These are phyloP conservation scores for Albatrellus ellisii DNA, from an alignment of 768 basidiomycete species.

Conservation along the genomic window DNA sequence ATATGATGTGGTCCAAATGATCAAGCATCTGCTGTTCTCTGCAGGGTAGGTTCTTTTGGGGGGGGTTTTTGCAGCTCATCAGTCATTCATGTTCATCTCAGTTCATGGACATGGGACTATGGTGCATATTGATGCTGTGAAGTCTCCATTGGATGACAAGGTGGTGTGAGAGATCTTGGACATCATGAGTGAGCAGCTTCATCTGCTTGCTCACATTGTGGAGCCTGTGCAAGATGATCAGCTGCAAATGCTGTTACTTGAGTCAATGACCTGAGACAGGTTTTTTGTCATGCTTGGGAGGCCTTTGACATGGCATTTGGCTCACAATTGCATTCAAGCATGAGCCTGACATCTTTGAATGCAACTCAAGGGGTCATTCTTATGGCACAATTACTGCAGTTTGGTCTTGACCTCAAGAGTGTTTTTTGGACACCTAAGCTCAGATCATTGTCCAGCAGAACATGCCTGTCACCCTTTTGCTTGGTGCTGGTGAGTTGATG, in stretches of 20 bases:
- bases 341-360: constrained; percentile 9
- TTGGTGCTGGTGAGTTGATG: constrained; percentile 14
- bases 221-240: constrained; percentile 43
- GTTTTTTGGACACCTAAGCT: too few species aligned
- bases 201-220: constrained; percentile 53
- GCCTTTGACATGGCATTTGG: constrained; percentile 19
- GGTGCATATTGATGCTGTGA: constrained; percentile 36
- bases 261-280: constrained; percentile 40
- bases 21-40: constrained; percentile 48
- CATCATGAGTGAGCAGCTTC: constrained; percentile 47
- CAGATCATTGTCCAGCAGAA: constrained; percentile 30
- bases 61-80: not conserved
- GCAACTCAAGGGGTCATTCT: constrained; percentile 34
- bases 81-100: too few species aligned
- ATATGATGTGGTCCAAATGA: too few species aligned
- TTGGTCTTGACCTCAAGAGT: constrained; percentile 48
- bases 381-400: constrained; percentile 57
- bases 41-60: constrained; percentile 34
- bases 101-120: constrained; percentile 68
- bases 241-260: constrained; percentile 34
- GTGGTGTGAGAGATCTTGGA: constrained; percentile 22
- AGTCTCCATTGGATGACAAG: constrained; percentile 15
- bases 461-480: constrained; percentile 30
- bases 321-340: constrained; percentile 11
- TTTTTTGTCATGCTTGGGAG: constrained; percentile 36